These are phyloP conservation scores for Ophiorrhiza pumila DNA, from an alignment of 257 asterid species.

Conservation along the genomic window DNA sequence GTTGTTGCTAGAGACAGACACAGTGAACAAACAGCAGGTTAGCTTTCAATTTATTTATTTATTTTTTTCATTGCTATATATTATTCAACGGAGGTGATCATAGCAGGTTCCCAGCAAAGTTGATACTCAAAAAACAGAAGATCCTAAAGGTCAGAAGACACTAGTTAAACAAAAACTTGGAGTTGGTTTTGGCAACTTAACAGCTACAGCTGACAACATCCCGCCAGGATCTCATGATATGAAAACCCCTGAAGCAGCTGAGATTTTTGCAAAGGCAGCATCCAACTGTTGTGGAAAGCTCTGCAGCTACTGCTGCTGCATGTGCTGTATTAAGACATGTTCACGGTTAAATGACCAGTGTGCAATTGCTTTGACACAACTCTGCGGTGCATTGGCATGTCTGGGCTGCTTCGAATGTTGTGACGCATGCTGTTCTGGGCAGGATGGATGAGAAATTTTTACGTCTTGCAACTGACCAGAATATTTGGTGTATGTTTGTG, in stretches of 20 bases:
- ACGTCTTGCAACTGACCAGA: not conserved
- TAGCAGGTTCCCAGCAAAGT: conserved; percentile 32
- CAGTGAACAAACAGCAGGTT: conserved; percentile 45
- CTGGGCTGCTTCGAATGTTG: conserved; percentile 71
- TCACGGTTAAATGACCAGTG: conserved; percentile 73
- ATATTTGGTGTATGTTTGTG: conserved; percentile 2
- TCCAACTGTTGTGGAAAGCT: conserved; percentile 63
- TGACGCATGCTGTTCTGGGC: conserved; percentile 49
- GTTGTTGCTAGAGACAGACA: conserved; percentile 51
- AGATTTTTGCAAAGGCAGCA: conserved; percentile 52
- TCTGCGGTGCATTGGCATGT: conserved; percentile 64
- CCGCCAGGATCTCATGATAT: conserved; percentile 46
- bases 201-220: conserved; percentile 64
- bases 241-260: conserved; percentile 52
- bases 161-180: conserved; percentile 34
- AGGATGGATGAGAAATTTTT: conserved; percentile 25
- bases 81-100: conserved; percentile 1
- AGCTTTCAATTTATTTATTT: not conserved
- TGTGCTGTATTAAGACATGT: conserved; percentile 67
- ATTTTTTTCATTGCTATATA: not conserved
- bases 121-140: conserved; percentile 38
- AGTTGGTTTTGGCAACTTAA: conserved; percentile 67
- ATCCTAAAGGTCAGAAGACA: conserved; percentile 33
- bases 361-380: conserved; percentile 56
- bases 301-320: conserved; percentile 68